Conservation (phyloP, 2,329 filamentous ascomycete species). For the Exophiala xenobiotica region DNA sequence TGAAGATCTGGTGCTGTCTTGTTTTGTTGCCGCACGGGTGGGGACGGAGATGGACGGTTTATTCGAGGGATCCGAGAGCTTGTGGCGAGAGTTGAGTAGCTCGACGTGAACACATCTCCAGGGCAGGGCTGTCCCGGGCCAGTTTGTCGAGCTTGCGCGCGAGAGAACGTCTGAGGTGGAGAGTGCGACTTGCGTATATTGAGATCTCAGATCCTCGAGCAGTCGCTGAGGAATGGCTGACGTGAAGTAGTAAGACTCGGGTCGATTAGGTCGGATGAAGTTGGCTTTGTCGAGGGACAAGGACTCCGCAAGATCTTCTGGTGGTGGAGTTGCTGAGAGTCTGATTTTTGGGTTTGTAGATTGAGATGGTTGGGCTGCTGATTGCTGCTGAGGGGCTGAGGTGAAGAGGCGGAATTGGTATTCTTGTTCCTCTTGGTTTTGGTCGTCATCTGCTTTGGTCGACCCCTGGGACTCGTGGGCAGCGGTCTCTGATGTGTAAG, state of each 20-base stretch:
- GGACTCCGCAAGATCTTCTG: slow-evolving; percentile 3
- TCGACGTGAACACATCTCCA: slow-evolving; percentile 25
- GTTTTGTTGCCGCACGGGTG: not conserved
- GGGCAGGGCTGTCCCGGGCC: slow-evolving; percentile 26
- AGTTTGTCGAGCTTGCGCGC: slow-evolving; percentile 10
- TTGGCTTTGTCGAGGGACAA: slow-evolving; percentile 13
- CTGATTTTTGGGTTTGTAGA: slow-evolving; percentile 16
- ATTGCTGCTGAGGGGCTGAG: not conserved
- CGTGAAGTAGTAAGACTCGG: slow-evolving; percentile 27
- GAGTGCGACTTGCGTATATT: slow-evolving; percentile 21
- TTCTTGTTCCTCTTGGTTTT: slow-evolving; percentile 15
- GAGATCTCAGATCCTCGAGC: slow-evolving; percentile 1
- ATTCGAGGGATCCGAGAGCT: not conserved
- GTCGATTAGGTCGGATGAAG: slow-evolving; percentile 16
- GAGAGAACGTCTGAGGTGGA: slow-evolving; percentile 16
- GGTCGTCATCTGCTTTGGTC: not conserved
- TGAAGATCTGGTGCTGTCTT: not conserved
- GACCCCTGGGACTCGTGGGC: too few species aligned
- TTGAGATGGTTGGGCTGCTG: not conserved
- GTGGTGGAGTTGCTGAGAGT: slow-evolving; percentile 19
- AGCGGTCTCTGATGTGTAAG: not conserved
- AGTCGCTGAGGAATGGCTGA: slow-evolving; percentile 12
- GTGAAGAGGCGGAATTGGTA: slow-evolving; percentile 29
- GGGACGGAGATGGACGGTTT: not conserved
- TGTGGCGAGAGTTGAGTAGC: not conserved